These are phyloP conservation scores for Baorangia bicolor DNA, from an alignment of 768 basidiomycete species.

Conservation along the genomic window DNA sequence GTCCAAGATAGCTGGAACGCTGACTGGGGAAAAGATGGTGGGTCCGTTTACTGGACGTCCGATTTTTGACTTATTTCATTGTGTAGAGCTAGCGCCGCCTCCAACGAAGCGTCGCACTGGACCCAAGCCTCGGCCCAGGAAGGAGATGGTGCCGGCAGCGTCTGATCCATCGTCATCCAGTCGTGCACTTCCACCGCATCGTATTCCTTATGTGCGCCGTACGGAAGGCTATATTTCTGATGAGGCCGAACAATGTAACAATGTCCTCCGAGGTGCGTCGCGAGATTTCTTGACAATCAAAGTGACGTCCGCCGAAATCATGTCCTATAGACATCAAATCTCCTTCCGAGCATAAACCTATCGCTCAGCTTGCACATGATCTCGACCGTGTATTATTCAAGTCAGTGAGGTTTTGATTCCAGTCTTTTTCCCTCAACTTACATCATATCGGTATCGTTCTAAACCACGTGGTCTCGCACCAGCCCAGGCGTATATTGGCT, in stretches of 20 bases:
- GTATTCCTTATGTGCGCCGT: slow-evolving; percentile 26
- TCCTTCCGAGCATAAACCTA: slow-evolving; percentile 45
- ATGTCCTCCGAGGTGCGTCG: slow-evolving; percentile 20
- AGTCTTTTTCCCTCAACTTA: not conserved
- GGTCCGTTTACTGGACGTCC: not conserved
- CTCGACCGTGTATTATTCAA: slow-evolving; percentile 75
- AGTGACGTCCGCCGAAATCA: not conserved
- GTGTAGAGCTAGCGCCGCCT: slow-evolving; percentile 15
- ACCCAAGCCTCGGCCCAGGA: slow-evolving; percentile 3
- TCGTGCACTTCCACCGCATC: slow-evolving; percentile 22
- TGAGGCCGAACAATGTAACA: not conserved
- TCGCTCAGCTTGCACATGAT: slow-evolving; percentile 64
- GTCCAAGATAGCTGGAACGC: slow-evolving; percentile 5
- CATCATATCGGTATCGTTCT: not conserved
- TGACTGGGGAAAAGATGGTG: slow-evolving; percentile 29
- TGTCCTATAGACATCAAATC: slow-evolving; percentile 42
- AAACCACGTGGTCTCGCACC: not conserved
- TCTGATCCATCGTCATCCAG: slow-evolving; percentile 3
- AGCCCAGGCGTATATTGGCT: slow-evolving; percentile 91
- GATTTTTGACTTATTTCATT: not conserved
- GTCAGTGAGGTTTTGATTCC: slow-evolving; percentile 39
- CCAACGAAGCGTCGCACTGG: not conserved
- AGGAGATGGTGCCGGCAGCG: not conserved
- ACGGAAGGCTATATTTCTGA: slow-evolving; percentile 26
- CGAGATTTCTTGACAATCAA: not conserved